phyloP scores from a whole-genome alignment of 2,329 filamentous ascomycete species.

The Helicocarpus griseus region DNA sequence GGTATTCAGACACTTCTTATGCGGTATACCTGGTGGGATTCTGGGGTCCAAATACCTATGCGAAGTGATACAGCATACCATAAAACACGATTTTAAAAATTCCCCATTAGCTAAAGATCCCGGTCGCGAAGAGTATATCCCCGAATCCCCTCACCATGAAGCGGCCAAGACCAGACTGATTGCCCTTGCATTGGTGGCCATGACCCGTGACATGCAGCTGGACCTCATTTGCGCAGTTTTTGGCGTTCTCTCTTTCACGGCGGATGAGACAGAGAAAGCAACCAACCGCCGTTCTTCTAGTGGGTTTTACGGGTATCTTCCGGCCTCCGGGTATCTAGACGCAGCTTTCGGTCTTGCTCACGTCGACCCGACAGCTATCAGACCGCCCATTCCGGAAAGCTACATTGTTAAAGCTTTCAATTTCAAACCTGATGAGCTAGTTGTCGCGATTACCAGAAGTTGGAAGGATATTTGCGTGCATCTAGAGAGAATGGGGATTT shows the following conservation, averaged over 20 bases:
- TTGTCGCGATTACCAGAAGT: conserved; percentile 24
- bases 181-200: conserved; percentile 27
- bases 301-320: conserved; percentile 15
- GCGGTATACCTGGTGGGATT: conserved; percentile 30
- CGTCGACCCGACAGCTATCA: conserved; percentile 6
- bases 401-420: conserved; percentile 14
- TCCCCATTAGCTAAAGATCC: conserved; percentile 11
- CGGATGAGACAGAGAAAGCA: conserved; percentile 19
- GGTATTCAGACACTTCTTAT: conserved; percentile 26
- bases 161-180: conserved; percentile 24
- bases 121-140: conserved; percentile 15
- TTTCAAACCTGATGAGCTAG: conserved; percentile 21
- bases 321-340: conserved; percentile 21
- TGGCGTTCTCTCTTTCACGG: conserved; percentile 25
- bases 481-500: conserved; percentile 21
- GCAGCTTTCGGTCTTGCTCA: conserved; percentile 26
- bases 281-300: conserved; percentile 11
- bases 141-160: conserved; percentile 13
- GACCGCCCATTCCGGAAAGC: conserved; percentile 7
- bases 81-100: conserved; percentile 14
- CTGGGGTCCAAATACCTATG: conserved; percentile 29
- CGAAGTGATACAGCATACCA: conserved; percentile 22
- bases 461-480: conserved; percentile 29
- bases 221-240: conserved; percentile 33
- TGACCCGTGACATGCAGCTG: conserved; percentile 29